These are phyloP conservation scores for Wickerhamiella kazuoi DNA, from an alignment of 805 yeast species.

Conservation along the genomic window DNA sequence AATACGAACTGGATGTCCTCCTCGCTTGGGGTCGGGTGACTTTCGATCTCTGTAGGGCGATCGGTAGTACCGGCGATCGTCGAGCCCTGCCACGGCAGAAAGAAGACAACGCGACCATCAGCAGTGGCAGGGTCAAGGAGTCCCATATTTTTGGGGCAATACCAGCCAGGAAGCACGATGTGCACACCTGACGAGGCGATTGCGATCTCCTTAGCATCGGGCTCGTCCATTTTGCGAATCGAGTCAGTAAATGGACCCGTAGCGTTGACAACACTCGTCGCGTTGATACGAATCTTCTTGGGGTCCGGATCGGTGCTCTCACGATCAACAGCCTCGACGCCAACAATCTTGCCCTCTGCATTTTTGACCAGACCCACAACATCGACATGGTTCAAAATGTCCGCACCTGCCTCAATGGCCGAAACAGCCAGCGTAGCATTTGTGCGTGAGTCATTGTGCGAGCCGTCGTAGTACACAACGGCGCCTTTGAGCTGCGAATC, in stretches of 20 bases:
- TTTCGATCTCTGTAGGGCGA: constrained; percentile 36
- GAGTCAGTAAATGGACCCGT: constrained; percentile 88
- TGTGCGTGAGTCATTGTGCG: constrained; percentile 85
- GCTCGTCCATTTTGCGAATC: constrained; percentile 69
- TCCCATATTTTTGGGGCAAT: constrained; percentile 77
- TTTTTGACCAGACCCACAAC: constrained; percentile 62
- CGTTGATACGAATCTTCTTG: constrained; percentile 38
- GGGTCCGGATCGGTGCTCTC: constrained; percentile 34
- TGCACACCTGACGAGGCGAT: constrained; percentile 94
- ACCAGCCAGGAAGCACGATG: constrained; percentile 77
- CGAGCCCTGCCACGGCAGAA: constrained; percentile 95
- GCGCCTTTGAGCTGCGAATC: constrained; percentile 67
- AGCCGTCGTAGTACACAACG: constrained; percentile 86
- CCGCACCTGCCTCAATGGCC: constrained; percentile 76
- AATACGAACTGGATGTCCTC: constrained; percentile 77
- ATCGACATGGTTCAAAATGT: constrained; percentile 71
- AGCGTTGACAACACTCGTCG: constrained; percentile 72
- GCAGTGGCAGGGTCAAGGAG: constrained; percentile 79
- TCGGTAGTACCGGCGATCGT: constrained; percentile 95
- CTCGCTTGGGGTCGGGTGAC: constrained; percentile 64
- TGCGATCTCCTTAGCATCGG: constrained; percentile 47
- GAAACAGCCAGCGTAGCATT: constrained; percentile 72
- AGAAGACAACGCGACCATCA: constrained; percentile 93
- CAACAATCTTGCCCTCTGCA: constrained; percentile 37
- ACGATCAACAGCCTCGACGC: constrained; percentile 59